These are phyloP conservation scores for Pythium oligandrum DNA, from an alignment of 352 stramenopile species.

Conservation along the genomic window DNA sequence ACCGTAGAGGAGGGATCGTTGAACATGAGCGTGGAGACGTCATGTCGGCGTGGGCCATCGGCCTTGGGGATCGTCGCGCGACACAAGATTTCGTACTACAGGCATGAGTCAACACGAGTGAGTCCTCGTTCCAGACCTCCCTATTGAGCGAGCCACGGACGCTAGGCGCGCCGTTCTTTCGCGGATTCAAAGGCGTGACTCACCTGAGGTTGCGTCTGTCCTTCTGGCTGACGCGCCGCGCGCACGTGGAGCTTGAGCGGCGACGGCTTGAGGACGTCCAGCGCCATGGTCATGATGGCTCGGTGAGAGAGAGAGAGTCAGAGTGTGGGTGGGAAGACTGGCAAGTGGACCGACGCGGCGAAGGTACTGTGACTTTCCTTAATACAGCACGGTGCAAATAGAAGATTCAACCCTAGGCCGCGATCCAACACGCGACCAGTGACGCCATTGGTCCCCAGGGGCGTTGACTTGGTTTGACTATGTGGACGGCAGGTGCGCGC, in stretches of 20 bases:
- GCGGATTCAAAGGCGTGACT: too few species aligned
- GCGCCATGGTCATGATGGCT: conserved; percentile 6
- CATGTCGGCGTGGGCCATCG: too few species aligned
- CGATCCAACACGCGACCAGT: not conserved
- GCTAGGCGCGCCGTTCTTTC: too few species aligned
- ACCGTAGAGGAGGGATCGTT: conserved; percentile 1
- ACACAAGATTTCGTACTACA: conserved; percentile 17
- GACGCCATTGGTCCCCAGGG: not conserved
- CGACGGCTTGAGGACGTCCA: conserved; percentile 22
- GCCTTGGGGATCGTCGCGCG: conserved; percentile 1
- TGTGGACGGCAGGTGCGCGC: too few species aligned
- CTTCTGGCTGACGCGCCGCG: conserved; percentile 1
- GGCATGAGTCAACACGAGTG: not conserved
- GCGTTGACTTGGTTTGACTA: not conserved
- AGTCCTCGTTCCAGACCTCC: too few species aligned
- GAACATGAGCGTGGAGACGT: too few species aligned
- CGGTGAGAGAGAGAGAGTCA: conserved; percentile 11
- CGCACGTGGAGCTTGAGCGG: conserved; percentile 22
- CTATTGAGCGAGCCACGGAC: too few species aligned
- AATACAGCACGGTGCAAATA: conserved; percentile 4
- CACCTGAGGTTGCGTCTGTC: too few species aligned
- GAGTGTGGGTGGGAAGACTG: conserved; percentile 3
- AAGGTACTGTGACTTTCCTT: not conserved
- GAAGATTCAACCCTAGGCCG: conserved; percentile 14
- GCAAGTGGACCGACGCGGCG: too few species aligned